These are phyloP conservation scores for Diaporthe ampelina DNA, from an alignment of 2,329 filamentous ascomycete species.

Conservation along the genomic window DNA sequence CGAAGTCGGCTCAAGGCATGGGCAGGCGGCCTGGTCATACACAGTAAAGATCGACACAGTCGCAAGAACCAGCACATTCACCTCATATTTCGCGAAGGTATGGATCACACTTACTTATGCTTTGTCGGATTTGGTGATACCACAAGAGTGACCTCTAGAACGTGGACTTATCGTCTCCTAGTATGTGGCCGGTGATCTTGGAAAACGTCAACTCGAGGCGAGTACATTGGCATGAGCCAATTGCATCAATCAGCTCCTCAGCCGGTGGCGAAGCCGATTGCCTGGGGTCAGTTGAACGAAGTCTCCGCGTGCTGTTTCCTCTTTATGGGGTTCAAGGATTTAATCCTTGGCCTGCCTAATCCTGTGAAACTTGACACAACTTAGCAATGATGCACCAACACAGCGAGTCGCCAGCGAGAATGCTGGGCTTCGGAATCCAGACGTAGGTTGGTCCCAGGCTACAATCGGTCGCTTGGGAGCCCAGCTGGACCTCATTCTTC, in stretches of 20 bases:
- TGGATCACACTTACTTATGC: not conserved
- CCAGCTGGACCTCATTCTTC: constrained; percentile 57
- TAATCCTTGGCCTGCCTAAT: constrained; percentile 44
- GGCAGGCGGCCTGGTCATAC: constrained; percentile 41
- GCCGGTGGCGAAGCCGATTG: constrained; percentile 48
- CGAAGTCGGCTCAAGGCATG: too few relatives aligned
- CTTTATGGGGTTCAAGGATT: constrained; percentile 49
- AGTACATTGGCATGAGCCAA: constrained; percentile 50
- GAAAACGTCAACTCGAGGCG: constrained; percentile 35
- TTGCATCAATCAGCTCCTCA: constrained; percentile 47
- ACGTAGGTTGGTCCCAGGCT: constrained; percentile 50
- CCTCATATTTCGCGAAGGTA: not conserved
- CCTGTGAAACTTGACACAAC: constrained; percentile 29
- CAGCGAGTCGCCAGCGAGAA: constrained; percentile 46
- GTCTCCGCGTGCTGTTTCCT: constrained; percentile 46
- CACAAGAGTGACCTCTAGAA: too few relatives aligned
- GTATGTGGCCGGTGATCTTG: constrained; percentile 12
- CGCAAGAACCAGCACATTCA: not conserved
- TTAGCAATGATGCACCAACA: constrained; percentile 42
- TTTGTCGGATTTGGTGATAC: too few relatives aligned
- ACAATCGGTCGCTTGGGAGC: constrained; percentile 51
- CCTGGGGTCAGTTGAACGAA: constrained; percentile 46
- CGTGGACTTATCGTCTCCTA: not conserved
- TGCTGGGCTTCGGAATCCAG: constrained; percentile 54
- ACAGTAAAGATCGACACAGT: constrained; percentile 28